Conservation (phyloP, 768 basidiomycete species). For the Pholiota microspora region DNA sequence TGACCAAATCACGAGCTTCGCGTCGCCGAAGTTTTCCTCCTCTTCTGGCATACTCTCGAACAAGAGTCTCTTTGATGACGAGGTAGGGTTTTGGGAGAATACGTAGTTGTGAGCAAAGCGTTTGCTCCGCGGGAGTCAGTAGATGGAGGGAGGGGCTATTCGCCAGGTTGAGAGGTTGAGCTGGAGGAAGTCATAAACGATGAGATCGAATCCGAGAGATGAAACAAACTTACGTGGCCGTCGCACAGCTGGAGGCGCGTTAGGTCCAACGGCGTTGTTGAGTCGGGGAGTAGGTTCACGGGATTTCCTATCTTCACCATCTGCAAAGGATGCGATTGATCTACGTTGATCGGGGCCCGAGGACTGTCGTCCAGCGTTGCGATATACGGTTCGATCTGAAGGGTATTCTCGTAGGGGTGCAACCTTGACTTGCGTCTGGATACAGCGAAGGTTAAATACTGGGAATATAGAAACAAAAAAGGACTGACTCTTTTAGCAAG, state of each 20-base stretch:
- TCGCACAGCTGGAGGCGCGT: conserved; percentile 36
- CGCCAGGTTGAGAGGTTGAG: conserved; percentile 80
- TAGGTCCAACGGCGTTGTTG: conserved; percentile 31
- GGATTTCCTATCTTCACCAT: conserved; percentile 53
- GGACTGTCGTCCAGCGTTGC: conserved; percentile 51
- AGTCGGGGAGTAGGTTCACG: conserved; percentile 63
- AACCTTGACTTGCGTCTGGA: conserved; percentile 62
- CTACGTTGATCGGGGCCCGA: conserved; percentile 54
- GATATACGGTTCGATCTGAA: conserved; percentile 51
- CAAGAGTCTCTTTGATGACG: conserved; percentile 91
- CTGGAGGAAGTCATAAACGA: conserved; percentile 22
- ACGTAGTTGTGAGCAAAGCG: conserved; percentile 83
- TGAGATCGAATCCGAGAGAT: neutral
- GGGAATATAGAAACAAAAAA: conserved; percentile 3
- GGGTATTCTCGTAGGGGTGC: conserved; percentile 52
- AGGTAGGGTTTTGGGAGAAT: conserved; percentile 96
- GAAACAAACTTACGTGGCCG: conserved; percentile 37
- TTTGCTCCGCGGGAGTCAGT: conserved; percentile 84
- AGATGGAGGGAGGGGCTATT: conserved; percentile 89
- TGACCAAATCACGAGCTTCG: conserved; percentile 87
- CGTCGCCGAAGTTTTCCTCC: conserved; percentile 85
- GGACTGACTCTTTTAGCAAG: conserved; percentile 65
- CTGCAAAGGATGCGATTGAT: conserved; percentile 37
- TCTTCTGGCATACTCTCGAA: conserved; percentile 88
- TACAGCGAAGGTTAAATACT: conserved; percentile 7